These are phyloP conservation scores for Metarhizium humberi DNA, from an alignment of 2,329 filamentous ascomycete genomes.

Conservation along the genomic window DNA sequence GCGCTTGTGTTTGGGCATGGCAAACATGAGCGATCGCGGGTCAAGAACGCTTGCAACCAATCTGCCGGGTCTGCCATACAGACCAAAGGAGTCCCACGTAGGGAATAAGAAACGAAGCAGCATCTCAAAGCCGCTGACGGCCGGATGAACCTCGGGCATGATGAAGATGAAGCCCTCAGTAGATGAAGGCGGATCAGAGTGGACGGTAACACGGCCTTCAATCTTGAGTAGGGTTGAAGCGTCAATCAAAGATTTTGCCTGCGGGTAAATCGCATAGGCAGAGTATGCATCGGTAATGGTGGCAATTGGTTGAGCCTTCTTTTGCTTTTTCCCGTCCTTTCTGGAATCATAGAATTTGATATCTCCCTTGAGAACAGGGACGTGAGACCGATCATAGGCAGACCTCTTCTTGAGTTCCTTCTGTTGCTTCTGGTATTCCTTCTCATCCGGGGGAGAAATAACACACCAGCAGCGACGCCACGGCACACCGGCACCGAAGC, in stretches of 20 bases:
- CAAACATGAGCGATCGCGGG: conserved; percentile 90
- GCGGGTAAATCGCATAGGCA: conserved; percentile 91
- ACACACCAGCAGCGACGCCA: conserved; percentile 98
- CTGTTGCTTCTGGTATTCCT: conserved; percentile 74
- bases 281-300: conserved; percentile 86
- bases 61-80: conserved; percentile 83
- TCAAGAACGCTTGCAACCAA: conserved; percentile 83
- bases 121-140: conserved; percentile 90
- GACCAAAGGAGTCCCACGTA: conserved; percentile 81
- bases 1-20: conserved; percentile 79
- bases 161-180: conserved; percentile 95
- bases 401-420: conserved; percentile 77
- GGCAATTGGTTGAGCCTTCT: conserved; percentile 83
- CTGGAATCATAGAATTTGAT: conserved; percentile 91
- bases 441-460: conserved; percentile 85
- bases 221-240: conserved; percentile 91
- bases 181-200: conserved; percentile 65
- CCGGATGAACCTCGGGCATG: conserved; percentile 92
- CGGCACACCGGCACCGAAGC: conserved; percentile 90
- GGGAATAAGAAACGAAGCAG: conserved; percentile 89
- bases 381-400: conserved; percentile 65
- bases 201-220: conserved; percentile 82
- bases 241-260: conserved; percentile 87
- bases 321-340: conserved; percentile 69
- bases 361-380: conserved; percentile 66